Conservation (phyloP, 2,329 filamentous ascomycete genomes). For the Colletotrichum sp. region DNA sequence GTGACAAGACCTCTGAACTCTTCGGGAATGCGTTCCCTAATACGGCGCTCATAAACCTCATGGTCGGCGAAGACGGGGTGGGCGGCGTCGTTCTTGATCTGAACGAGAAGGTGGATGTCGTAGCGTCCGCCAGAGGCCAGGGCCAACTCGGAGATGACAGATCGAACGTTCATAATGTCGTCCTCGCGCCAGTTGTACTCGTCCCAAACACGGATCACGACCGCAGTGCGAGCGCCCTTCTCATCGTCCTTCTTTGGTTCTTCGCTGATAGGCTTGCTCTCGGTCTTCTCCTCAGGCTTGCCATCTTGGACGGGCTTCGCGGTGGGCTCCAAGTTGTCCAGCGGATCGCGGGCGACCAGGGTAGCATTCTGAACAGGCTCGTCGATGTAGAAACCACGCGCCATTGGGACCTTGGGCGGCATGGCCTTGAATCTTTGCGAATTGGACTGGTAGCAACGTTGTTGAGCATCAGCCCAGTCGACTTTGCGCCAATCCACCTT, state of each 20-base stretch:
- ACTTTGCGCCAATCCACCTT: slow-evolving; percentile 80
- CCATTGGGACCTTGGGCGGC: slow-evolving; percentile 40
- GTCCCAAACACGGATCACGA: slow-evolving; percentile 84
- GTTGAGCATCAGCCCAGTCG: slow-evolving; percentile 80
- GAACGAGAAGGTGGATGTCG: slow-evolving; percentile 83
- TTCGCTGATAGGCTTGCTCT: neutral
- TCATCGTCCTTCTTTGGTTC: slow-evolving; percentile 28
- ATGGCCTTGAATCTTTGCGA: slow-evolving; percentile 67
- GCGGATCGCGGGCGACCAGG: slow-evolving; percentile 17
- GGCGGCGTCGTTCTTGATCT: slow-evolving; percentile 77
- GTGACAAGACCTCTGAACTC: slow-evolving; percentile 91
- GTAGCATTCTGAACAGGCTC: slow-evolving; percentile 32
- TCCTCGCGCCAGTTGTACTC: slow-evolving; percentile 81
- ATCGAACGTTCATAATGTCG: slow-evolving; percentile 80
- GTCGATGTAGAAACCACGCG: slow-evolving; percentile 58
- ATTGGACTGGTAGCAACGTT: slow-evolving; percentile 75
- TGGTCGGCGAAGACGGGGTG: slow-evolving; percentile 81
- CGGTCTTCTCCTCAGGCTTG: neutral
- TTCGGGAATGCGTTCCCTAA: slow-evolving; percentile 72
- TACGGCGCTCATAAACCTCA: slow-evolving; percentile 69
- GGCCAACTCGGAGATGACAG: slow-evolving; percentile 82
- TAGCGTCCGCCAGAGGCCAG: slow-evolving; percentile 86
- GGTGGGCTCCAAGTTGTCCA: slow-evolving; percentile 13
- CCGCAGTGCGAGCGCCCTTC: slow-evolving; percentile 67
- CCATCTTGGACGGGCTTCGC: neutral